Evolutionary conservation across 2,329 filamentous ascomycete genomes (phyloP), one percentile per base, ranked within the genome.

Genomic region (Alternaria conjuncta): DNA sequence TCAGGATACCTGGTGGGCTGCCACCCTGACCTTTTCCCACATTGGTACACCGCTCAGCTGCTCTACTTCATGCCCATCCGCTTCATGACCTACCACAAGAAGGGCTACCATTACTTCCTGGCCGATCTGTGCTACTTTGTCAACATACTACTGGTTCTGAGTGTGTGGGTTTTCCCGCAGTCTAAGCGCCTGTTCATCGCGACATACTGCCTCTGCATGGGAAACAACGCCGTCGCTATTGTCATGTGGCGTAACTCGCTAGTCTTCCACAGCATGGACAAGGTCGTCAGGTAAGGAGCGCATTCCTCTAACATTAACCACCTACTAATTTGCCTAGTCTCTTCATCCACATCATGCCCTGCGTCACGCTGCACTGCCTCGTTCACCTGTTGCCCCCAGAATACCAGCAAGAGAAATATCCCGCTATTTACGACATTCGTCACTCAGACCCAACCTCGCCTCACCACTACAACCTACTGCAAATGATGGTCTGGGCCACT

Each of bases 291-390:
- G 78, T 89, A 81, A 41, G 36, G 15, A 70, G 82, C 62, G 41
- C 69, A 51, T 15, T 13, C 54, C 18, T 20, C 3, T 36, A 55
- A 61, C 61, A 28, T 28, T 11, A 4, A n/a, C 4, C 26, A 13
- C 10, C 10, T 57, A 41, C 72, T 75, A 55, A 74, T 47, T 1
- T 10, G 4, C 12, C 7, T 59, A 91, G 89, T 79, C 86, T 99
- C n/a, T 99, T 99, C 83, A 97, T 99, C 71, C 96, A 99, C 80
- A 97, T 99, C 75, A 99, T 99, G 95, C 96, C 96, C 1, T 97
- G 94, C 69, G 95, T 92, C 6, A 93, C 94, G 2, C 86, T 99
- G 12, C 96, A 99, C 80, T 96, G 93, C 76, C 86, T 99, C 13
- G 92, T 97, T 15, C 96, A 99, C 78, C 85, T 98, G 20, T 85